phyloP scores from a whole-genome alignment of 1,139 yeast species.

The Nakaseomyces nivariensis region DNA sequence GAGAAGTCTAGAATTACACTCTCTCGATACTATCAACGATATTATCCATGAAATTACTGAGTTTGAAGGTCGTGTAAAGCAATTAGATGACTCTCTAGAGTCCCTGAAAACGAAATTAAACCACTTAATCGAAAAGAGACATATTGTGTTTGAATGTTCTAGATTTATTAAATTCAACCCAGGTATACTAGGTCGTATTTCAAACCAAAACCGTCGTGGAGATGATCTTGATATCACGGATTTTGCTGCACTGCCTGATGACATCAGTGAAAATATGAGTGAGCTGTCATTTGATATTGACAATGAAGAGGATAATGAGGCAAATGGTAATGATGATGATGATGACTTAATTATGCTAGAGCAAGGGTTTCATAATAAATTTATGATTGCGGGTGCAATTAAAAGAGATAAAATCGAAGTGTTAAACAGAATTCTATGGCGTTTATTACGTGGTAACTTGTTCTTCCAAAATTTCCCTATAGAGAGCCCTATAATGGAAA shows the following conservation, averaged over 20 bases:
- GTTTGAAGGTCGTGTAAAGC: slow-evolving; percentile 37
- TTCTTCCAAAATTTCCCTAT: slow-evolving; percentile 56
- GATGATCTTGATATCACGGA: slow-evolving; percentile 17
- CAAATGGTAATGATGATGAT: slow-evolving; percentile 12
- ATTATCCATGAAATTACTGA: slow-evolving; percentile 32
- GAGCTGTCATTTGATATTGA: slow-evolving; percentile 20
- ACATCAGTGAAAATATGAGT: slow-evolving; percentile 18
- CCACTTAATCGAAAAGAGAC: slow-evolving; percentile 39
- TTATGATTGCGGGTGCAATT: slow-evolving; percentile 52
- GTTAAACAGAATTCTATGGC: slow-evolving; percentile 61
- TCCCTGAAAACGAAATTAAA: slow-evolving; percentile 32
- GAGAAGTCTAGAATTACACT: slow-evolving; percentile 17
- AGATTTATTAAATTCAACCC: slow-evolving; percentile 32
- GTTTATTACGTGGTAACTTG: slow-evolving; percentile 63
- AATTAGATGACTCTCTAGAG: slow-evolving; percentile 36
- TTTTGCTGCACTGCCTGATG: slow-evolving; percentile 17
- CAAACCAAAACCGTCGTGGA: slow-evolving; percentile 12
- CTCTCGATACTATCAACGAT: slow-evolving; percentile 37
- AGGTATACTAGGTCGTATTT: slow-evolving; percentile 21
- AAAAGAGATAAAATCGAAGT: slow-evolving; percentile 48
- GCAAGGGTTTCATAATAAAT: slow-evolving; percentile 29
- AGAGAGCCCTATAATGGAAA: slow-evolving; percentile 35
- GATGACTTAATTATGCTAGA: slow-evolving; percentile 19
- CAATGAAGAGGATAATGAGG: slow-evolving; percentile 10
- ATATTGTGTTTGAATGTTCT: slow-evolving; percentile 38